Conservation (phyloP, 495 filamentous ascomycete species). For the Podospora pseudoanserina region DNA sequence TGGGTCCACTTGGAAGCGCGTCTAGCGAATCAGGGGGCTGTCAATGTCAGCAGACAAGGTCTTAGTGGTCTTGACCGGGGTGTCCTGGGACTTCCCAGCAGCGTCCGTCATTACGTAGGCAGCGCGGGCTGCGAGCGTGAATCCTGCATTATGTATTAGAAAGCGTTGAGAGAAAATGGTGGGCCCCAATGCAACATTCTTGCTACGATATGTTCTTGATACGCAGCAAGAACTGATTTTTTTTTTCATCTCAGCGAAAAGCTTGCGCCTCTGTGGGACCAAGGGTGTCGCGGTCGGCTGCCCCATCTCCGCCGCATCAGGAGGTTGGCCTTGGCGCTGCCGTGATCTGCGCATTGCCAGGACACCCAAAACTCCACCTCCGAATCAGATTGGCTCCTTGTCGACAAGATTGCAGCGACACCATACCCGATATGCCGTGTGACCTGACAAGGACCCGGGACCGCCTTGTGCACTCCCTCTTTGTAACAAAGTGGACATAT, state of each 20-base stretch:
- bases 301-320: slow-evolving; percentile 3
- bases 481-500: neutral
- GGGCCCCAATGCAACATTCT: neutral
- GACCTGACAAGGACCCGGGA: neutral
- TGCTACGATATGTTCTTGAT: neutral
- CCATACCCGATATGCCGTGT: slow-evolving; percentile 3
- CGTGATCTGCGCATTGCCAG: slow-evolving; percentile 20
- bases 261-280: neutral
- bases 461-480: neutral
- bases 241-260: neutral
- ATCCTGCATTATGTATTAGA: neutral
- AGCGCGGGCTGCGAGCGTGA: neutral
- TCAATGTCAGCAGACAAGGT: slow-evolving; percentile 33
- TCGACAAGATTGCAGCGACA: neutral
- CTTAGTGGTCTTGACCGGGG: slow-evolving; percentile 7
- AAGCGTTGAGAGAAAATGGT: slow-evolving; percentile 3
- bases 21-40: slow-evolving; percentile 21
- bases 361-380: slow-evolving; percentile 7
- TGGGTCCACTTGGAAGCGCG: slow-evolving; percentile 10
- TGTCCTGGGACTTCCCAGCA: neutral
- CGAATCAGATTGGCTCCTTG: slow-evolving; percentile 14
- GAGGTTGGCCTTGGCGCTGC: slow-evolving; percentile 22
- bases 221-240: neutral
- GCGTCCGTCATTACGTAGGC: slow-evolving; percentile 9
- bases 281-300: slow-evolving; percentile 1